Conservation (phyloP, 2,329 filamentous ascomycete genomes). For the Canariomyces notabilis region DNA sequence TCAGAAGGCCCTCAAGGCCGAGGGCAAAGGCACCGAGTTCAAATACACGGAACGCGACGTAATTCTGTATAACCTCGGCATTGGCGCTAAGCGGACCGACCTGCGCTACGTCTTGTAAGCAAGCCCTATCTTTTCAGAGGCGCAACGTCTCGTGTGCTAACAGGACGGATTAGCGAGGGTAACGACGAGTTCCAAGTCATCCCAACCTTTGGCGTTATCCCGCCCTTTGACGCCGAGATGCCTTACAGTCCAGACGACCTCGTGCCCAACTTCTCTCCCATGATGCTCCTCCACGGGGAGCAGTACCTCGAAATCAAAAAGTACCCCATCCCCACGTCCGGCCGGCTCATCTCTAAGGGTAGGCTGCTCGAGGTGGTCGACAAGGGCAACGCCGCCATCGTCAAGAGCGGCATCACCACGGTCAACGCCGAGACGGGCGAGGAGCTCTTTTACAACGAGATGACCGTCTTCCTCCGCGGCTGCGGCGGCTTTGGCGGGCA, state of each 20-base stretch:
- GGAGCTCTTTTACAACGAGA: constrained; percentile 95
- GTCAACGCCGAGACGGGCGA: constrained; percentile 80
- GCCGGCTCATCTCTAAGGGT: constrained; percentile 67
- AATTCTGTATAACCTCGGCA: constrained; percentile 91
- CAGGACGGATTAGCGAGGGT: constrained; percentile 55
- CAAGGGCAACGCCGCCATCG: constrained; percentile 84
- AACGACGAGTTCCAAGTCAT: constrained; percentile 88
- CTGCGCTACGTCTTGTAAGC: constrained; percentile 73
- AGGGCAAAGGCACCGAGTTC: constrained; percentile 69
- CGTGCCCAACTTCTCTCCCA: constrained; percentile 92
- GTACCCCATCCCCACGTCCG: constrained; percentile 84
- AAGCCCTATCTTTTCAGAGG: not conserved
- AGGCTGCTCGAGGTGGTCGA: constrained; percentile 91
- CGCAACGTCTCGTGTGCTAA: not conserved
- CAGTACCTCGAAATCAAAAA: constrained; percentile 94
- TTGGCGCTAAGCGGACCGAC: constrained; percentile 87
- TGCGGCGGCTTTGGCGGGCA: constrained; percentile 85
- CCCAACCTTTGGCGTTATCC: constrained; percentile 93
- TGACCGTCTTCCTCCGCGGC: constrained; percentile 86
- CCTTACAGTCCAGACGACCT: constrained; percentile 78
- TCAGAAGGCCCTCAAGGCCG: constrained; percentile 65
- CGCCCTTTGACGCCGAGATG: constrained; percentile 78
- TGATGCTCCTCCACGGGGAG: constrained; percentile 98
- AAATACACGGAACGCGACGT: constrained; percentile 80
- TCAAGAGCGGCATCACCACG: constrained; percentile 75